Percentiles rank a stretch among this genome's conserved stretches.
Evolutionary conservation across 306 rosid species (phyloP).

Genomic region (Glycine soja): DNA sequence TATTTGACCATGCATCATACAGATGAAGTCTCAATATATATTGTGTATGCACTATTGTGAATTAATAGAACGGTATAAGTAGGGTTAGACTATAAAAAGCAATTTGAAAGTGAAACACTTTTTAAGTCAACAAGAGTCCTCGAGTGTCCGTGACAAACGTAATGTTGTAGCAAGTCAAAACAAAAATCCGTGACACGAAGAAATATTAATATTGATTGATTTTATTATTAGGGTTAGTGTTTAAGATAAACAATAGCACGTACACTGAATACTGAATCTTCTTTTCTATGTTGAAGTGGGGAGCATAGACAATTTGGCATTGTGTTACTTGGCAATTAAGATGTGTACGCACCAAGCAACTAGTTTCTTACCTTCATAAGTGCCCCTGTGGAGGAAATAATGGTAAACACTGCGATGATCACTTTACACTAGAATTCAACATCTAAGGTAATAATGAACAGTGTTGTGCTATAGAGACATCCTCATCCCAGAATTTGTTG

Average conservation of each 20-base stretch:
- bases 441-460: neutral
- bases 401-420: constrained; percentile 23
- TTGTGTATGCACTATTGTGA: neutral
- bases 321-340: constrained; percentile 44
- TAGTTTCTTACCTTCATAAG: neutral
- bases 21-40: neutral
- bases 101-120: constrained; percentile 27
- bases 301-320: neutral
- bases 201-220: constrained; percentile 41
- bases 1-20: too few species aligned
- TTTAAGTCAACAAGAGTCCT: constrained; percentile 47
- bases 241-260: neutral
- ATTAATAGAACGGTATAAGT: constrained; percentile 8
- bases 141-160: constrained; percentile 43
- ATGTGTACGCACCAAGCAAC: constrained; percentile 52
- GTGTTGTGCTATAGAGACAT: neutral
- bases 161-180: constrained; percentile 40
- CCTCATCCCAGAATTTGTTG: neutral
- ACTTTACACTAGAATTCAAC: constrained; percentile 3
- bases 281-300: constrained; percentile 21
- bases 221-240: constrained; percentile 34
- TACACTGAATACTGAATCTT: neutral
- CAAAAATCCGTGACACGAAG: constrained; percentile 39
- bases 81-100: constrained; percentile 26
- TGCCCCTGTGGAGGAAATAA: neutral